Base-by-base conservation (phyloP, 2,329 filamentous ascomycete species). In the Bipolaris bicolor region DNA sequence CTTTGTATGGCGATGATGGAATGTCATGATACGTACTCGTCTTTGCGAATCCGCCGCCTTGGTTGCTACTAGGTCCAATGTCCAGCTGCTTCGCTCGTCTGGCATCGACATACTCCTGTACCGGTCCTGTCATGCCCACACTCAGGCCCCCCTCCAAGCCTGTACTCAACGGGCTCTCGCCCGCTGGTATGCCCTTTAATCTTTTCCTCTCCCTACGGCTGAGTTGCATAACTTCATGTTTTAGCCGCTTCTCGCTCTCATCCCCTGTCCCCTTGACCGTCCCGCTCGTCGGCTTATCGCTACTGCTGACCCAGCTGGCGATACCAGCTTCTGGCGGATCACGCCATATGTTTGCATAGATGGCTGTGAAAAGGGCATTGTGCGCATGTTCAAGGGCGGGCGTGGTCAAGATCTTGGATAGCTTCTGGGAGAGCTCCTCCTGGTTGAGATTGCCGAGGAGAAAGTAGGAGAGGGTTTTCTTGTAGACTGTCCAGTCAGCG, bases 31-130 rank as follows among this genome's bases (percentile, higher is more conserved):
- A 78, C 88, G 73, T 81, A 92, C 89, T 86, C 34, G 84, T 96
- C 82, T 94, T 92, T 65, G 91, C 92, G 44, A 94, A 83, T 18
- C 89, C 89, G 31, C 87, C 89, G 26, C 87, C 88, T 22, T 89
- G 88, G 33, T 69, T 87, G 88, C 67, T 70, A 26, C 88, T 83
- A 24, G 89, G 87, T 7, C 87, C 84, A 55, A 91, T 85, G 29
- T 88, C 83, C 26, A 83, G 81, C 43, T 82, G 71, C 66, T 82
- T 83, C 52, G 74, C 76, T 45, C 71, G 58, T 50, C 76, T 72
- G 24, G 75, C 72, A 7, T 76, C 73, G 4, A 78, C 75, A 40
- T 76, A 74, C 49, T 76, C 75, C 26, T 66, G 62, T 59, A 67
- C 63, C 3, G 61, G 54, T 3, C 68, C 68, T 15, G 61, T 33